Evolutionary conservation across 352 stramenopile species (phyloP), one percentile per base, ranked within the genome.

Genomic region (Globisporangium abappressorium): DNA sequence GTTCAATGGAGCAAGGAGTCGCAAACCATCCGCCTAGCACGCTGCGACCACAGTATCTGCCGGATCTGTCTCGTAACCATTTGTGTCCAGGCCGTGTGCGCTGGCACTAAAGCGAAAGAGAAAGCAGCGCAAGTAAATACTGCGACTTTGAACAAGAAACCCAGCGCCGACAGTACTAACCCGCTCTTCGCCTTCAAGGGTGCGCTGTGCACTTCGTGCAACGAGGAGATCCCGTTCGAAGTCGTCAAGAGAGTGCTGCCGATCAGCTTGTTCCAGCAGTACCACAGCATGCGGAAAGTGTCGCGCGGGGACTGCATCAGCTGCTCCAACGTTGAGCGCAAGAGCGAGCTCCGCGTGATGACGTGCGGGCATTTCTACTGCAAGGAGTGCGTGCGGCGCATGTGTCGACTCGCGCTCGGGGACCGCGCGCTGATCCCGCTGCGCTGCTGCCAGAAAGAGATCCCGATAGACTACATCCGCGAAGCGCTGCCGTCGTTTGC

Each of bases 311-410:
- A 69, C n/a, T 92, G 84, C 66, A 71, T 72, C 33, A 81, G 79
- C 59, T 92, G 84, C 59, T 57, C 67, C 11, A 66, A 62, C 15
- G 58, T 71, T 24, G 70, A 79, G 46, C 6, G 24, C 6, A 70
- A 66, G 30, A 2, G 47, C 22, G 47, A 69, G 11, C 58, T 89
- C 8, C 71, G 65, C 11, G 69, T 72, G 20, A 82, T 80, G 26
- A 70, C 81, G 1, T 94, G 85, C 70, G 81, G 82, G 11, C 85
- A 94, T 65, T 65, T 65, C 18, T 94, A 86, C 64, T 94, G 85
- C 69, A 26, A 57, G 9, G 36, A 64, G 33, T 93, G 85, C 59
- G 65, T 93, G 64, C 57, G 77, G 9, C 72, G 82, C 54, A 91
- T 94, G 84, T 80, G 74, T 20, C 75, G 74, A 15, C 60, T 92